A percentile compares a stretch with the other conserved stretches of the same genome.
Evolutionary conservation across 2,329 filamentous ascomycete genomes (phyloP).

Genomic region (Ophiosphaerella korrae): DNA sequence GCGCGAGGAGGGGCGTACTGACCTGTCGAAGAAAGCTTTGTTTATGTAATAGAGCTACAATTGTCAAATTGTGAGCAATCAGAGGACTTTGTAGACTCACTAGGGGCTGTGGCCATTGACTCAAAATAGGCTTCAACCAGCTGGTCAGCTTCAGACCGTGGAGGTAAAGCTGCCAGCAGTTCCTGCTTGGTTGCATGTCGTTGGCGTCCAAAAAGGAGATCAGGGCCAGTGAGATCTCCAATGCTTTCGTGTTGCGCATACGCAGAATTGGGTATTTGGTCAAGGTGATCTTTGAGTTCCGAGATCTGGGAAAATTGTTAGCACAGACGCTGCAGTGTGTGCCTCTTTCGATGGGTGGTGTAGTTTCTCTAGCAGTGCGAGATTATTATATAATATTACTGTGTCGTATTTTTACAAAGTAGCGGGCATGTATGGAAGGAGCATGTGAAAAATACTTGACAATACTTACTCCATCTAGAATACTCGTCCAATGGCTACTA

Average conservation of each 20-base stretch:
- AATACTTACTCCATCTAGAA: conserved; percentile 40
- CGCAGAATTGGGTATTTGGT: conserved; percentile 33
- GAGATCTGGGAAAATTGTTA: conserved; percentile 28
- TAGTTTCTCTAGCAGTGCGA: neutral
- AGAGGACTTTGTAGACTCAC: conserved; percentile 16
- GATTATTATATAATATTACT: no score
- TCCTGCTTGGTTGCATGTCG: conserved; percentile 35
- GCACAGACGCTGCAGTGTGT: neutral
- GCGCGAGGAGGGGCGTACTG: neutral
- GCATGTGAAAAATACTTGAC: no score
- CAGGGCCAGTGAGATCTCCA: conserved; percentile 28
- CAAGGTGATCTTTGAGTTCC: conserved; percentile 39
- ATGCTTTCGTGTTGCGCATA: conserved; percentile 16
- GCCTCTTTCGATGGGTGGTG: neutral
- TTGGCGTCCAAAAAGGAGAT: conserved; percentile 37
- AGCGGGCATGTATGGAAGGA: no score
- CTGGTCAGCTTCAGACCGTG: conserved; percentile 30
- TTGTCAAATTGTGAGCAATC: conserved; percentile 5
- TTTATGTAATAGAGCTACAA: conserved; percentile 33
- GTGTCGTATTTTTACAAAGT: no score
- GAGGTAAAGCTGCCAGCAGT: conserved; percentile 34
- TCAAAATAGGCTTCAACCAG: conserved; percentile 32
- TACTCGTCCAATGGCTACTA: conserved; percentile 45
- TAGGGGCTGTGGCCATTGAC: conserved; percentile 33
- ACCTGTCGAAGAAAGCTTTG: conserved; percentile 37